phyloP scores from a whole-genome alignment of 2,329 filamentous ascomycete genomes.

The Cryphonectria parasitica region DNA sequence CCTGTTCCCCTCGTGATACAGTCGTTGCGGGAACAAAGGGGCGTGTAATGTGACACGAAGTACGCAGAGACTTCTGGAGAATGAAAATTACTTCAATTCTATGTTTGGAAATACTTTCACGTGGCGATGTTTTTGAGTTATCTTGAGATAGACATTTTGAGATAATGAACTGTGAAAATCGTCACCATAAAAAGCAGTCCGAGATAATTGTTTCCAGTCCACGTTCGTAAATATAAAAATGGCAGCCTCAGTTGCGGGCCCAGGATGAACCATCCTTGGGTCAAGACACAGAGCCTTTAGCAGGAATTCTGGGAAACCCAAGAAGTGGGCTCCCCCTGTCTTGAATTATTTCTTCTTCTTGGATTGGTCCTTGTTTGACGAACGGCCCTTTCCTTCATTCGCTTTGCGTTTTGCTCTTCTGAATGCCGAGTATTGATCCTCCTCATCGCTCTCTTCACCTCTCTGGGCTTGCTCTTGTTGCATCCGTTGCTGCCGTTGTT shows the following conservation, averaged over 20 bases:
- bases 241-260: too few species aligned
- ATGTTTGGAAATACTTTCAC: not conserved
- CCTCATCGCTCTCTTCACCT: not conserved
- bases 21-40: not conserved
- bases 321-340: too few species aligned
- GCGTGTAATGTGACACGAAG: not conserved
- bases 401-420: not conserved
- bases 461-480: not conserved
- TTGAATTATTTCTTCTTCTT: not conserved
- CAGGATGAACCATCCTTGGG: too few species aligned
- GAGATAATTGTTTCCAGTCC: not conserved
- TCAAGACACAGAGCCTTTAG: too few species aligned
- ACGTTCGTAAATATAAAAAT: too few species aligned
- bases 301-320: too few species aligned
- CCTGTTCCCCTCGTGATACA: not conserved
- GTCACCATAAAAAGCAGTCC: not conserved
- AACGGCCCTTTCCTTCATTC: not conserved
- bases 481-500: too few species aligned
- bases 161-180: not conserved
- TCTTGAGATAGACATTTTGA: not conserved
- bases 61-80: not conserved
- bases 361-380: not conserved
- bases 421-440: not conserved
- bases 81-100: not conserved
- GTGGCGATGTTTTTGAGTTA: not conserved